A percentile compares a stretch with the other conserved stretches of the same genome.
Evolutionary conservation across 352 stramenopile species (phyloP).

Genomic region (Pilasporangium apinafurcum): DNA sequence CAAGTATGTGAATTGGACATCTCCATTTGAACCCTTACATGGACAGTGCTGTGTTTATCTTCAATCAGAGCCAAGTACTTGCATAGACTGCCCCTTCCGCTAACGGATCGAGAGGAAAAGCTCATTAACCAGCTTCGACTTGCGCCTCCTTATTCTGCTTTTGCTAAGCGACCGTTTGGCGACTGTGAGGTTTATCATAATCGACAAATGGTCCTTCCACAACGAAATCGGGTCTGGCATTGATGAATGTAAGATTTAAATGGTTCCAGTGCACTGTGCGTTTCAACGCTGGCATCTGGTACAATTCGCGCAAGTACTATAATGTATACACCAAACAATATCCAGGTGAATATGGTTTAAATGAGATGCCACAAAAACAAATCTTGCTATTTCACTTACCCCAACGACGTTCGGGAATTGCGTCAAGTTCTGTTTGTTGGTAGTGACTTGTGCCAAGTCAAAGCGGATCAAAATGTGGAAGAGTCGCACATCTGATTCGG

Average conservation of each 20-base stretch:
- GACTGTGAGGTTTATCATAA: constrained; percentile 14
- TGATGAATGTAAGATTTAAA: constrained; percentile 86
- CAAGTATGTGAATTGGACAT: too few relatives aligned
- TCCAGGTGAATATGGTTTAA: too few relatives aligned
- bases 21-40: too few relatives aligned
- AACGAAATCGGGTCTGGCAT: constrained; percentile 51
- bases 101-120: too few relatives aligned
- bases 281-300: constrained; percentile 64
- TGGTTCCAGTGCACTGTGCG: constrained; percentile 79
- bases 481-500: constrained; percentile 25
- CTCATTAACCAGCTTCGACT: too few relatives aligned
- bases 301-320: constrained; percentile 30
- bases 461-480: constrained; percentile 26
- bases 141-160: too few relatives aligned
- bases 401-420: constrained; percentile 34
- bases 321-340: not conserved
- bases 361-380: too few relatives aligned
- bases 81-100: too few relatives aligned
- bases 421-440: constrained; percentile 29
- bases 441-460: constrained; percentile 14
- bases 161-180: too few relatives aligned
- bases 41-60: too few relatives aligned
- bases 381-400: not conserved
- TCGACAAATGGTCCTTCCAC: constrained; percentile 30
- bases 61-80: too few relatives aligned